Evolutionary conservation across 805 yeast species (phyloP), one percentile per base, ranked within the genome.

Genomic region (Metschnikowia kunwiensis): DNA sequence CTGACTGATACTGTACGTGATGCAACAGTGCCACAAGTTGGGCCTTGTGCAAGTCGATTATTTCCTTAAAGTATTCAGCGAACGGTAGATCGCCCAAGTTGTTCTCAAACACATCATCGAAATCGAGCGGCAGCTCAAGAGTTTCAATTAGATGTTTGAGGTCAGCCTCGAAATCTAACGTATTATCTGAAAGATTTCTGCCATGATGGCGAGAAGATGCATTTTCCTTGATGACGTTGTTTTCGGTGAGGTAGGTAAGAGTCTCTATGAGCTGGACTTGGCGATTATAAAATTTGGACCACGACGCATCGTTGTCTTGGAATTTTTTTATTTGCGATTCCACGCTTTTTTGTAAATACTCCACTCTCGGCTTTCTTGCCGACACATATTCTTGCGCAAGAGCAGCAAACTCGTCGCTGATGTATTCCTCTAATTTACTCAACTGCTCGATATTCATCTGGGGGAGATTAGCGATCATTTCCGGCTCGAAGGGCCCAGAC

Each of bases 191-290:
- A 14, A 16, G 19, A 12, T 20, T 5, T 21, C 30, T 35, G n/a
- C 20, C 22, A 16, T 30, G 32, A 7, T 27, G 35, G 14, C 32
- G 32, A 14, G 32, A 22, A 5, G 25, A 14, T n/a, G 25, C 1
- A 18, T 26, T 23, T 2, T 30, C 39, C 13, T 27, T 34, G 16
- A 57, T 38, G 7, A 61, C 48, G 13, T 50, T 30, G 39, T 61
- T 58, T 38, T 67, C 72, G 11, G 61, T 54, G 29, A 52, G 57
- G 34, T 55, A 53, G 40, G 53, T 57, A 24, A 66, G 55, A 23
- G 51, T 50, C 26, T 59, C 54, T 20, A 67, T 58, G 26, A 61
- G 54, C 24, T 62, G 63, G n/a, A 58, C 47, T 42, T 66, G 70
- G 37, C 55, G 57, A 17, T 46, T 48, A 42, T 50, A 62, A 11